Conservation (phyloP, 176 grass and related monocot genomes). For the Canna indica region DNA sequence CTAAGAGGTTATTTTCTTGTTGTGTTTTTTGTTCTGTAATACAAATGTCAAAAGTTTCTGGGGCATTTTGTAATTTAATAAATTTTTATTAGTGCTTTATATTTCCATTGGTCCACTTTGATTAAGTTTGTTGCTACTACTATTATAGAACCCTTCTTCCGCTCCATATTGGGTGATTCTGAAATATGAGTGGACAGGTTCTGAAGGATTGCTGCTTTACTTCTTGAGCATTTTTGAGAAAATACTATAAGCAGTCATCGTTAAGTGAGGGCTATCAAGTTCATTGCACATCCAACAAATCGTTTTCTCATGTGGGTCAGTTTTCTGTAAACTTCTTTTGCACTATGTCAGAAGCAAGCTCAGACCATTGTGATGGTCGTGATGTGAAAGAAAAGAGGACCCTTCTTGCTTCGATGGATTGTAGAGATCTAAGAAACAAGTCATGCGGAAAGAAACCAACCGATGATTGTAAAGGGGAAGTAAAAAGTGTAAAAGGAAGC, state of each 20-base stretch:
- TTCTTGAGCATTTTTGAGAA: neutral
- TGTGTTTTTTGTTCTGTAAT: too few species aligned
- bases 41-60: too few species aligned
- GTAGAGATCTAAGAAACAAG: slow-evolving; percentile 29
- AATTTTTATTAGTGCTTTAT: too few species aligned
- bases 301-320: slow-evolving; percentile 8
- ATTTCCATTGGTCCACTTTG: too few species aligned
- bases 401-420: slow-evolving; percentile 52
- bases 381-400: slow-evolving; percentile 34
- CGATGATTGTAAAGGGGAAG: neutral
- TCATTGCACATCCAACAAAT: neutral
- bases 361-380: slow-evolving; percentile 9
- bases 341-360: slow-evolving; percentile 36
- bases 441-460: slow-evolving; percentile 41
- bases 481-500: slow-evolving; percentile 8
- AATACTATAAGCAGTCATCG: neutral
- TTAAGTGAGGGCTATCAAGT: neutral
- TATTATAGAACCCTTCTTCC: too few species aligned
- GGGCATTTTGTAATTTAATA: too few species aligned
- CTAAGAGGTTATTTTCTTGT: too few species aligned
- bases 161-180: neutral
- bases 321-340: neutral
- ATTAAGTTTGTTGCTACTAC: too few species aligned
- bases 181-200: neutral
- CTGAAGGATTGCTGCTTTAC: neutral